Conservation (phyloP, 2,329 filamentous ascomycete genomes). For the Hypoxylon sp. region DNA sequence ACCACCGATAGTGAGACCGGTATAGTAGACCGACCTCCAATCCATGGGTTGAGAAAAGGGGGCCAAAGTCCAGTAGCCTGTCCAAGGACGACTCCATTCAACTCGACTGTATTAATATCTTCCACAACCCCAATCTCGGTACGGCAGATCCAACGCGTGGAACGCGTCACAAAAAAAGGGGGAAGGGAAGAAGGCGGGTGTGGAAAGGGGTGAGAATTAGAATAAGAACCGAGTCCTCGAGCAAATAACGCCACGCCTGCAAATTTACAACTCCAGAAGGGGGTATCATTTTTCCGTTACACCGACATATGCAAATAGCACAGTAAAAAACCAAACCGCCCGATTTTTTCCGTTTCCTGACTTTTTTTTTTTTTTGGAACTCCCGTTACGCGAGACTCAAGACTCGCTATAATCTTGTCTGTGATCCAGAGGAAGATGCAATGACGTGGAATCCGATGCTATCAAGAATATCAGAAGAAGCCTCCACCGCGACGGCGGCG, state of each 20-base stretch:
- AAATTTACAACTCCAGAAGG: constrained; percentile 21
- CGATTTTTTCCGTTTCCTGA: background rate
- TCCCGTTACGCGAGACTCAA: background rate
- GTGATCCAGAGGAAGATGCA: background rate
- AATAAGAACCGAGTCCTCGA: background rate
- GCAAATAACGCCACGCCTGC: background rate
- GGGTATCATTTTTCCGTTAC: constrained; percentile 38
- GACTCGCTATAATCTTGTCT: background rate
- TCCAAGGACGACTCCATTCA: background rate
- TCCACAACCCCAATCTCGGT: background rate
- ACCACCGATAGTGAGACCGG: no score
- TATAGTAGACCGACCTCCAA: background rate
- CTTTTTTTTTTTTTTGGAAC: no score
- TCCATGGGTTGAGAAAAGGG: background rate
- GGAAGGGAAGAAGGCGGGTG: no score
- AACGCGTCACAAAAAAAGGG: background rate
- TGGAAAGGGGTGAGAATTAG: background rate
- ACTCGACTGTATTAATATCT: background rate
- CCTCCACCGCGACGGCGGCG: constrained; percentile 44
- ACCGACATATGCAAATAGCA: constrained; percentile 30
- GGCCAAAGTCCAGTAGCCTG: background rate
- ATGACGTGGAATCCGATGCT: background rate
- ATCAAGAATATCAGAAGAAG: constrained; percentile 37
- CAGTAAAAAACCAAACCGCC: constrained; percentile 8
- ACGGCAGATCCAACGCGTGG: background rate